Percentiles rank a stretch among this genome's conserved stretches.
phyloP scores from a whole-genome alignment of 495 filamentous ascomycete species.

The Ascodesmis nigricans region DNA sequence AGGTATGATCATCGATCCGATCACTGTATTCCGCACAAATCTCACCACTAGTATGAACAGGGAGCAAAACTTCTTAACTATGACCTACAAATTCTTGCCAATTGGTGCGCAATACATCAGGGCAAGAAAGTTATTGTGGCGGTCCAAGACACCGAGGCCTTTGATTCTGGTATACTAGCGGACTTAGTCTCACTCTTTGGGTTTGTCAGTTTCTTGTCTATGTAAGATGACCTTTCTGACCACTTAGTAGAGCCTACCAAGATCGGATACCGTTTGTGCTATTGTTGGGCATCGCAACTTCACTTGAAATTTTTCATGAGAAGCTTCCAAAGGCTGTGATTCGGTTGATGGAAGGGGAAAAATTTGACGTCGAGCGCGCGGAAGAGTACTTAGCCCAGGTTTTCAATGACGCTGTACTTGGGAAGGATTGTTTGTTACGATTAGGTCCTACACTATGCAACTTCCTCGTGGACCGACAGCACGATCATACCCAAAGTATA shows the following conservation, averaged over 20 bases:
- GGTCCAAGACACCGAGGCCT: conserved; percentile 81
- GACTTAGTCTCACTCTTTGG: conserved; percentile 60
- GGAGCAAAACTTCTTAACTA: conserved; percentile 53
- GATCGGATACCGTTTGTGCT: conserved; percentile 78
- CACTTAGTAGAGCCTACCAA: conserved; percentile 46
- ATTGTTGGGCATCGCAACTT: conserved; percentile 76
- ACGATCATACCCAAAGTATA: conserved; percentile 69
- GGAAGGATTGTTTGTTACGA: conserved; percentile 33
- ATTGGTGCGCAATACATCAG: conserved; percentile 30
- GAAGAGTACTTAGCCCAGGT: conserved; percentile 56
- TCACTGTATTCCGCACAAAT: conserved; percentile 14
- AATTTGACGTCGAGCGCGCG: conserved; percentile 66
- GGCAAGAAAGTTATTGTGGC: conserved; percentile 47
- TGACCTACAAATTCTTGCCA: conserved; percentile 62
- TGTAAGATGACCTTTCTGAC: conserved; percentile 10
- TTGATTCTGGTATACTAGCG: conserved; percentile 54
- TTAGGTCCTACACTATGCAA: conserved; percentile 44
- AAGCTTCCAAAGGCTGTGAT: conserved; percentile 57
- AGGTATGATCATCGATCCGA: too few relatives aligned
- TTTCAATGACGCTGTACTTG: conserved; percentile 44
- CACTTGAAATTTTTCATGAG: conserved; percentile 68
- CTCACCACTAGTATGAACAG: conserved; percentile 1
- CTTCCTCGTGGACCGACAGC: conserved; percentile 51
- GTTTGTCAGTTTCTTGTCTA: conserved; percentile 26
- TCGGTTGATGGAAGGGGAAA: conserved; percentile 44